Evolutionary conservation across 1,139 yeast genomes (phyloP).

Genomic region (Candida tetrigidarum): DNA sequence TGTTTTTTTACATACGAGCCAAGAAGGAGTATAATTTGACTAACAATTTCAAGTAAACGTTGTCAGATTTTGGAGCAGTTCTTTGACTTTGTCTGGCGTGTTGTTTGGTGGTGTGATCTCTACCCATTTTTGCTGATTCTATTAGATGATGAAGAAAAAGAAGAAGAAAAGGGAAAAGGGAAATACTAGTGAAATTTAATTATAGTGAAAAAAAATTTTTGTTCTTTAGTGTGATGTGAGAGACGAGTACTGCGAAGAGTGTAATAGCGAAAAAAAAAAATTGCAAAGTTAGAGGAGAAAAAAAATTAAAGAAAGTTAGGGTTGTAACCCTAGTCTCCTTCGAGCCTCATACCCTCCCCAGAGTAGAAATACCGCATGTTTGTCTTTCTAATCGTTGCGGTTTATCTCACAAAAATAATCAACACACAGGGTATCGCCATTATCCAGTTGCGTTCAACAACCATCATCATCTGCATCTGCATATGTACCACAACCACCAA

Average conservation of each 20-base stretch:
- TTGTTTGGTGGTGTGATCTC: constrained; percentile 96
- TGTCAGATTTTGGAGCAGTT: constrained; percentile 99
- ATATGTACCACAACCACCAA: background rate
- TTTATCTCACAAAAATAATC: constrained; percentile 2
- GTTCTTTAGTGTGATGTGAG: background rate
- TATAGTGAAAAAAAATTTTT: constrained; percentile 10
- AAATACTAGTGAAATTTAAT: background rate
- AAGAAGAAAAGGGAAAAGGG: background rate
- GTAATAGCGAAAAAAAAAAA: background rate
- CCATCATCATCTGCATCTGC: too few relatives aligned
- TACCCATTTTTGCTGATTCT: constrained; percentile 70
- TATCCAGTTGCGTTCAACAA: background rate
- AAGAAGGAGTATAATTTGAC: constrained; percentile 98
- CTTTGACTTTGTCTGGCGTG: constrained; percentile 97
- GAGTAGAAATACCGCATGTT: too few relatives aligned
- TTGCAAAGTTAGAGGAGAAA: background rate
- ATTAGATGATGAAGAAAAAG: constrained; percentile 7
- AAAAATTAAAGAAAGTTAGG: constrained; percentile 3
- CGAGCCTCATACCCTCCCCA: too few relatives aligned
- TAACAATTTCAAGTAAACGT: constrained; percentile 96
- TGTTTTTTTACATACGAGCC: constrained; percentile 81
- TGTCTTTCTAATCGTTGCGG: background rate
- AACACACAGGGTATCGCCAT: background rate
- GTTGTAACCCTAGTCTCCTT: constrained; percentile 6
- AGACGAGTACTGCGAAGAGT: too few relatives aligned